Evolutionary conservation across 208 protist species (phyloP), one percentile per base, ranked within the genome.

Genomic region (Wallacemonas sp.): DNA sequence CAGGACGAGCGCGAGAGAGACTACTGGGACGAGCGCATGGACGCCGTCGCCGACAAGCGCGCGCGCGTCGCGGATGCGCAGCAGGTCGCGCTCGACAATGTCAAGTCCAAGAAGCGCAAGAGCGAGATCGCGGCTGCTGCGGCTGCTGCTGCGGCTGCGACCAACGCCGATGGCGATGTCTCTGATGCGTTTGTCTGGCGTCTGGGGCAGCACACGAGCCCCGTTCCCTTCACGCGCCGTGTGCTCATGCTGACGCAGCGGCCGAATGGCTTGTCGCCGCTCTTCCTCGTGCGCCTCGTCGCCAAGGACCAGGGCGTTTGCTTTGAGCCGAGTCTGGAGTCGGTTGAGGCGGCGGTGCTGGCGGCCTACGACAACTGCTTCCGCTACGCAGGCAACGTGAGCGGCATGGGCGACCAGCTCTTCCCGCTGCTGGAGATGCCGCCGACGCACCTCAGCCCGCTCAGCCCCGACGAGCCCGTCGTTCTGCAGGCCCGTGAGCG

Each of bases 351-450:
- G 5, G 65, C 73, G 60, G 89, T 96, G 48, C 44, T 66, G 62
- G 60, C 21, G 26, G 90, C 93, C 38, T 83, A 96, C 60, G 78
- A 88, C 29, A 70, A 77, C 65, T 95, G 93, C 65, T 93, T 96
- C 63, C 74, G 72, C 27, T 81, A 93, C 70, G 81, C 73, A n/a
- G 70, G 84, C 64, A 68, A 70, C 46, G 79, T 98, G 9, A 44
- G 65, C 6, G 90, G 80, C 36, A 92, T 98, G 80, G 94, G 94
- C 14, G 92, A 96, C 63, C 89, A 96, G 76, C 74, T 98, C 3
- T 97, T 98, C 56, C 94, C 94, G 0, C 62, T 98, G 46, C 75
- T 98, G 23, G 78, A 83, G 61, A 48, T 98, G 47, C 61, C 39
- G 14, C 76, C 76, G n/a, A 48, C 74, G 60, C 74, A 75, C 23